These are phyloP conservation scores for Calocybe cyanea DNA, from an alignment of 768 basidiomycete genomes.

Conservation along the genomic window DNA sequence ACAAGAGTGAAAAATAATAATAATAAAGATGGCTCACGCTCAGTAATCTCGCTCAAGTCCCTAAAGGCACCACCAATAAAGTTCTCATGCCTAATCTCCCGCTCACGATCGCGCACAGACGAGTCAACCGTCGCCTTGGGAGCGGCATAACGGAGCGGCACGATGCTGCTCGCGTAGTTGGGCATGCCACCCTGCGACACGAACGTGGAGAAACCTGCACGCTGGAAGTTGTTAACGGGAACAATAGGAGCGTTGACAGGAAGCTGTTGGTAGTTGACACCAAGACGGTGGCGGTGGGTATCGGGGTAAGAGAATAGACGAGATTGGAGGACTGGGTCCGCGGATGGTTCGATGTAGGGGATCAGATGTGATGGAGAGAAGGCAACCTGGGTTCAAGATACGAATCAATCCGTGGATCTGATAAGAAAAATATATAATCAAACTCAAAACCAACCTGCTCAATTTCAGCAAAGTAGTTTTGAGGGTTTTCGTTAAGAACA, in stretches of 20 bases:
- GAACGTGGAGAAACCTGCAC: conserved; percentile 69
- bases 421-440: conserved; percentile 16
- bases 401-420: conserved; percentile 19
- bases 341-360: conserved; percentile 85
- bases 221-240: conserved; percentile 88
- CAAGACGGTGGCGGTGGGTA: conserved; percentile 83
- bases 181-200: conserved; percentile 81
- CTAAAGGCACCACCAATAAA: conserved; percentile 69
- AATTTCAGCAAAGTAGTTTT: conserved; percentile 93
- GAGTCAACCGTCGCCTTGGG: conserved; percentile 44
- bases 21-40: conserved; percentile 51
- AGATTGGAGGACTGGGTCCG: conserved; percentile 91
- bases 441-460: conserved; percentile 64
- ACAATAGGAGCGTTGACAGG: conserved; percentile 80
- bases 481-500: conserved; percentile 70
- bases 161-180: conserved; percentile 81
- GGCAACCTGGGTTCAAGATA: conserved; percentile 45
- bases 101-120: conserved; percentile 34
- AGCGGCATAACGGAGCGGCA: conserved; percentile 62
- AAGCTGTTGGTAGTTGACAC: conserved; percentile 77
- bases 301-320: conserved; percentile 95
- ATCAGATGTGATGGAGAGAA: conserved; percentile 87
- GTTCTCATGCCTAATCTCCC: conserved; percentile 58
- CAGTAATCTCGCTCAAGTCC: conserved; percentile 71
- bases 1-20: no score